A percentile compares a stretch with the other conserved stretches of the same genome.
Conservation (phyloP, 306 rosid genomes). For the Sicyos edulis region DNA sequence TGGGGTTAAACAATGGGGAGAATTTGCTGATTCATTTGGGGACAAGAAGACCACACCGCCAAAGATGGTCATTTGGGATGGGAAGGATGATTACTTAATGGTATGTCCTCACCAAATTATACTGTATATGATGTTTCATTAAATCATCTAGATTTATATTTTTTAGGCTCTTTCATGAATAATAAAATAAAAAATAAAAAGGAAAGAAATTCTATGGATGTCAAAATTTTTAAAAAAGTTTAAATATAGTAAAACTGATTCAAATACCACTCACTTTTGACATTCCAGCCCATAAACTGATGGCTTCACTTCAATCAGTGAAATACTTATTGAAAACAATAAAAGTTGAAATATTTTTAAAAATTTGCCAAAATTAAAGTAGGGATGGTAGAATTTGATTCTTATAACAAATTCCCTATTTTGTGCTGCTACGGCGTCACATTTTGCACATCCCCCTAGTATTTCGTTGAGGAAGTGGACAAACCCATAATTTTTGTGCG, state of each 20-base stretch:
- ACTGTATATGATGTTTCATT: conserved; percentile 9
- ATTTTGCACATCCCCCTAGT: not conserved
- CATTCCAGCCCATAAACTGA: too few species aligned
- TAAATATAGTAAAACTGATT: too few species aligned
- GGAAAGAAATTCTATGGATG: too few species aligned
- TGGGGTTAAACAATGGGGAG: conserved; percentile 72
- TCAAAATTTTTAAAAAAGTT: too few species aligned
- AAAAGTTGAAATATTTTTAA: too few species aligned
- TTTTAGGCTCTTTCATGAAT: not conserved
- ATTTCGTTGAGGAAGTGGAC: not conserved
- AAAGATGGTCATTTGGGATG: conserved; percentile 83
- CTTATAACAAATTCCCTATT: too few species aligned
- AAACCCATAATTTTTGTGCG: not conserved
- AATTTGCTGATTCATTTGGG: conserved; percentile 76
- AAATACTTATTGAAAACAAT: too few species aligned
- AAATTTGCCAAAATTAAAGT: too few species aligned
- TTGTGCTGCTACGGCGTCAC: not conserved
- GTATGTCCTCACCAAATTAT: conserved; percentile 38
- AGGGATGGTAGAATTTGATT: too few species aligned
- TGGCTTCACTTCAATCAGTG: too few species aligned
- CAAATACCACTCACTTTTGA: too few species aligned
- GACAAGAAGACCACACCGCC: conserved; percentile 51
- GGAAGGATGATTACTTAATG: conserved; percentile 57
- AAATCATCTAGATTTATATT: not conserved
- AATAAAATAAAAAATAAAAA: too few species aligned